Evolutionary conservation across 306 rosid species (phyloP), one percentile per base, ranked within the genome.

Genomic region (Purshia tridentata): DNA sequence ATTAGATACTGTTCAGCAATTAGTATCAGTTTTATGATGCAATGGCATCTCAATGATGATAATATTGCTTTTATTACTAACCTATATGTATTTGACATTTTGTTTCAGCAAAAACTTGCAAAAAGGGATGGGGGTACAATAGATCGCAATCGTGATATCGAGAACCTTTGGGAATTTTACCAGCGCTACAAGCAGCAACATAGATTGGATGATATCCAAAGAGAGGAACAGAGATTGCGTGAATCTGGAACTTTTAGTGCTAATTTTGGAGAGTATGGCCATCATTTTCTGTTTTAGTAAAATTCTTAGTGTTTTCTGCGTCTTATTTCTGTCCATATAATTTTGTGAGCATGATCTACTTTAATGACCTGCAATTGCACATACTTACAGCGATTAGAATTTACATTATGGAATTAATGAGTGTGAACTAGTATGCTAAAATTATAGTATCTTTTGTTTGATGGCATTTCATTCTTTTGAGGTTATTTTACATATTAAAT

Each of bases 161-260:
- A 94, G 73, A 82, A 77, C 80, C 86, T 94, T 46, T 91, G 97
- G 97, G 88, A 89, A 62, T 94, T 94, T 81, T 94, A 94, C 74
- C 81, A 81, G 77, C 88, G 77, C 22, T 91, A 86, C 81, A 94
- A 91, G 86, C 85, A 56, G 65, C 85, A n/a, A 2, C 81, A 91
- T 73, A 82, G 85, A 81, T 86, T 94, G 71, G 99, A 91, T 53
- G 99, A 94, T 64, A 85, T 91, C 63, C 92, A 80, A 73, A 86
- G 85, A 77, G 96, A 88, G 76, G 96, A 91, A 54, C 90, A 91
- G 42, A 85, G 79, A 84, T 73, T 81, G 83, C 91, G 85, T 60
- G 97, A 94, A 80, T 89, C 98, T 22, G 97, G 97, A 88, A 88
- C 79, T 71, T 81, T 89, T 69, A 89, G 88, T 84, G 72, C 92